A percentile compares a stretch with the other conserved stretches of the same genome.
Conservation (phyloP, 2,329 filamentous ascomycete genomes). For the Coniochaeta ligniaria region DNA sequence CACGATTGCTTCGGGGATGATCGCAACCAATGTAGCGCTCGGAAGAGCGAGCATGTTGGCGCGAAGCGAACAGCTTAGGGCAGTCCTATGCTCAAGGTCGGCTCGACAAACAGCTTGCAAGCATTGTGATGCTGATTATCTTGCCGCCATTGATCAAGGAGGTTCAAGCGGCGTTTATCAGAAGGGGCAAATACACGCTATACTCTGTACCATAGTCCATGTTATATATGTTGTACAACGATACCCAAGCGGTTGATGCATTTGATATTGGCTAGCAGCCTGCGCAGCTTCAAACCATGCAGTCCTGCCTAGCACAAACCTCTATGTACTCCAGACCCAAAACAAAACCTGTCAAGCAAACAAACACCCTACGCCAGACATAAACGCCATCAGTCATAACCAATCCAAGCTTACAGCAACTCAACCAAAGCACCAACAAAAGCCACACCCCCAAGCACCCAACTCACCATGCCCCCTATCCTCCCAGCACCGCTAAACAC, state of each 20-base stretch:
- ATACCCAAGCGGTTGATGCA: not conserved
- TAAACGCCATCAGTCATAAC: not conserved
- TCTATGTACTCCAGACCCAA: not conserved
- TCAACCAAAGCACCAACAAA: not conserved
- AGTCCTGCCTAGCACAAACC: not conserved
- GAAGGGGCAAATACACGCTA: not conserved
- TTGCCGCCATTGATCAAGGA: not conserved
- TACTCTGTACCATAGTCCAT: not conserved
- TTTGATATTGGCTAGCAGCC: not conserved
- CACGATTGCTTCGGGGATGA: not conserved
- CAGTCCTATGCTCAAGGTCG: not conserved
- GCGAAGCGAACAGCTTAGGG: not conserved
- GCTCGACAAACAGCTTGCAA: not conserved
- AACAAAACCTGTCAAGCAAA: not conserved
- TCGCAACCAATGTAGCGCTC: not conserved
- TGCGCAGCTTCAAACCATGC: not conserved
- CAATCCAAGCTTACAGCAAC: not conserved
- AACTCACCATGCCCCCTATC: slow-evolving; percentile 10
- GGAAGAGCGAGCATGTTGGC: not conserved
- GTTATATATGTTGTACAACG: not conserved
- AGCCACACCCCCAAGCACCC: slow-evolving; percentile 8
- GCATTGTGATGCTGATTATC: not conserved
- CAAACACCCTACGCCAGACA: slow-evolving; percentile 1
- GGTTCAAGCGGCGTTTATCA: not conserved
- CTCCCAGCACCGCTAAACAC: slow-evolving; percentile 26